Evolutionary conservation across 768 basidiomycete species (phyloP).

Genomic region (Cantharellus anzutake): DNA sequence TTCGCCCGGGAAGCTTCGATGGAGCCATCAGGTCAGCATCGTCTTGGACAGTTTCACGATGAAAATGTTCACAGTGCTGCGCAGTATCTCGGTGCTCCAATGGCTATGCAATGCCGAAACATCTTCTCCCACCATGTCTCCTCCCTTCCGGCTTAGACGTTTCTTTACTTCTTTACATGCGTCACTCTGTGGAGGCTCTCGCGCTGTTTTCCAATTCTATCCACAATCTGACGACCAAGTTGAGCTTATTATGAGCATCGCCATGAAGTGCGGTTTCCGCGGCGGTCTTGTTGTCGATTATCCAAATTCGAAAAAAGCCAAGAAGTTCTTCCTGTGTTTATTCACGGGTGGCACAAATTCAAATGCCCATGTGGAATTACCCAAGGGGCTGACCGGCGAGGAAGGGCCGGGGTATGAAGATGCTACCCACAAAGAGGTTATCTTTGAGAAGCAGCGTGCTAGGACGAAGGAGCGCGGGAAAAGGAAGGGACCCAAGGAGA

Average conservation of each 20-base stretch:
- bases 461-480: constrained; percentile 33
- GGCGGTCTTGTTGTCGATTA: constrained; percentile 95
- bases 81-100: constrained; percentile 92
- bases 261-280: constrained; percentile 89
- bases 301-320: constrained; percentile 89
- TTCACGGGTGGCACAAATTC: constrained; percentile 65
- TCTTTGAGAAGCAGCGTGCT: constrained; percentile 67
- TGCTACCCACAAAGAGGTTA: constrained; percentile 22
- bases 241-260: constrained; percentile 79
- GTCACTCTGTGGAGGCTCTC: constrained; percentile 63
- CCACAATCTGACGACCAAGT: constrained; percentile 95
- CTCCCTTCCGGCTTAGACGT: constrained; percentile 60
- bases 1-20: constrained; percentile 91
- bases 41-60: constrained; percentile 7
- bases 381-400: constrained; percentile 57
- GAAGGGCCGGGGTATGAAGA: constrained; percentile 29
- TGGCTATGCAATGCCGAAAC: constrained; percentile 97
- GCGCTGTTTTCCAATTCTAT: constrained; percentile 87
- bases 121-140: constrained; percentile 73
- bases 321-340: constrained; percentile 85
- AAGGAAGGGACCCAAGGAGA: constrained; percentile 39
- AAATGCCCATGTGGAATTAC: constrained; percentile 33
- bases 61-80: not conserved
- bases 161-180: constrained; percentile 92
- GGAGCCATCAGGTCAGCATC: constrained; percentile 72